Base-by-base conservation (phyloP, 148 eudicot genomes). In the Camellia lanceoleosa region DNA sequence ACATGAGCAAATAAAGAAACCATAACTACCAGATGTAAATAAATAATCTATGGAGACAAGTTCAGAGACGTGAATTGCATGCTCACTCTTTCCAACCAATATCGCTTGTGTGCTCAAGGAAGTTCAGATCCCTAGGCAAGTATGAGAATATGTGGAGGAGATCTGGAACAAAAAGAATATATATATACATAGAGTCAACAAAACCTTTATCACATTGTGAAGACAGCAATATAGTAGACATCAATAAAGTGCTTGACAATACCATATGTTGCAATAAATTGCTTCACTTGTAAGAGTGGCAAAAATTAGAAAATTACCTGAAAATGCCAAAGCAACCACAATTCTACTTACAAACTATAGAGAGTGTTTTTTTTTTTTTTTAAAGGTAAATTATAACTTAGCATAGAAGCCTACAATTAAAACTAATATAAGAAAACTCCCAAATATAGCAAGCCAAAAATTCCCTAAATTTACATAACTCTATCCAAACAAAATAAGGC, bases 81-180 rank as follows among this genome's bases (percentile, higher is more conserved):
- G 75, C 96, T 91, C 84, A 93, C 98, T 96, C 99, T 92, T 93
- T 96, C 96, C 94, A 96, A 76, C 97, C 98, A 80, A 96, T 82
- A 80, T 88, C 89, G 76, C 97, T 96, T 19, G 98, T 83, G 82
- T 96, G 99, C 92, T 96, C 92, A 77, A 96, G 82, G 86, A 96
- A 96, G 87, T 96, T 96, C 87, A 96, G 85, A 82, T 92, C 95
- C 75, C 92, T 89, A 18, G 98, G 99, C 90, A 96, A 89, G 89
- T 86, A 93, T 2, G 99, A 96, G 87, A 96, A 96, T 73, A 96
- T 93, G 84, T 96, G 99, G 82, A 96, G 87, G 74, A 93, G 89
- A 92, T 96, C 98, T 95, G 93, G 55, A 77, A 65, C 78, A 67
- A 81, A 77, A 73, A 30, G 41, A n/a, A 44, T 6, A 10, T 65